A percentile compares a stretch with the other conserved stretches of the same genome.
phyloP scores from a whole-genome alignment of 192 early-diverging fungal genomes.

The Linnemannia zychae region DNA sequence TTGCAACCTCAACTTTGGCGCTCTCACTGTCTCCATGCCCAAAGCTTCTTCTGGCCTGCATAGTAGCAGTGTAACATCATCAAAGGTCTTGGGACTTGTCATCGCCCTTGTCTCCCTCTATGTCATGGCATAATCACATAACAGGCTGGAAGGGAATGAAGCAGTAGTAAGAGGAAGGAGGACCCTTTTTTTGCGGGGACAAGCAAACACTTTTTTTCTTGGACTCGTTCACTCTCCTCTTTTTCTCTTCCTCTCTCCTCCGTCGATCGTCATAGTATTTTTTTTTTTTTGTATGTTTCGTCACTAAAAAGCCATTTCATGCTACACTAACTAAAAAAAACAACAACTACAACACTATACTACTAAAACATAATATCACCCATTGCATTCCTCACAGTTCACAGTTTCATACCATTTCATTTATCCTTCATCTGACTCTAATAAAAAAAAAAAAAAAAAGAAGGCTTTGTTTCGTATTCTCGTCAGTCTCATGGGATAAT shows the following conservation, averaged over 20 bases:
- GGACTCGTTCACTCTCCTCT: neutral
- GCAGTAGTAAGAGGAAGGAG: neutral
- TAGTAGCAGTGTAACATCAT: neutral
- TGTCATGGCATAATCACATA: neutral
- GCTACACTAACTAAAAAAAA: neutral
- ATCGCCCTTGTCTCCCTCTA: neutral
- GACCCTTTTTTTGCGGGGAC: neutral
- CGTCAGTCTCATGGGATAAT: too few species aligned
- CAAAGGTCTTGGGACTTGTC: neutral
- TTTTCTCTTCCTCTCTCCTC: neutral
- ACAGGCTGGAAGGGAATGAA: neutral
- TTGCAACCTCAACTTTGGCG: constrained; percentile 13
- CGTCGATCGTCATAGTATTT: too few species aligned
- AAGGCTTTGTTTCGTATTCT: neutral
- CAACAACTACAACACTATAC: too few species aligned
- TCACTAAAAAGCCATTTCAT: neutral
- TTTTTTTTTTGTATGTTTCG: neutral
- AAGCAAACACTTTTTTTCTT: neutral
- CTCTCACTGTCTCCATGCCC: constrained; percentile 6
- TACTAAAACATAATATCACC: too few species aligned
- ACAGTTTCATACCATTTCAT: too few species aligned
- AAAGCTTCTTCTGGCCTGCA: neutral
- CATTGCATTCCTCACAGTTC: too few species aligned
- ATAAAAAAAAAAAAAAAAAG: neutral
- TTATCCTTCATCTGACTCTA: too few species aligned